Conservation (phyloP, 2,329 filamentous ascomycete genomes). For the Pezizomycotina sp. region DNA sequence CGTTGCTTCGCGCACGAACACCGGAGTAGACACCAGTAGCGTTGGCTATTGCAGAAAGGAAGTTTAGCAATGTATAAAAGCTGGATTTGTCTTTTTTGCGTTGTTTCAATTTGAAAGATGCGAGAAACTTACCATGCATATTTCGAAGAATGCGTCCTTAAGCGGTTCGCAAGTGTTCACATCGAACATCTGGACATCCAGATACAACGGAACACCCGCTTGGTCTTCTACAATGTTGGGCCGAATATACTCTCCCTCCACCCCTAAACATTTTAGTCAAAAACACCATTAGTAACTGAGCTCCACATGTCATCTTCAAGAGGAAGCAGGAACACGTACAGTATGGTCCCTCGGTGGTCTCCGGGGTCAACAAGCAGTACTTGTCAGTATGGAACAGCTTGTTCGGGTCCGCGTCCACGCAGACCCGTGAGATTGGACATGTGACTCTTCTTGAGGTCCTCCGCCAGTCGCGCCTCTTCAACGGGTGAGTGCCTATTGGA, state of each 20-base stretch:
- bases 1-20: slow-evolving; percentile 32
- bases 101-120: not conserved
- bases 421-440: too few species aligned
- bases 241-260: slow-evolving; percentile 39
- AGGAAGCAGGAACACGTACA: slow-evolving; percentile 3
- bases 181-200: slow-evolving; percentile 41
- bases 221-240: slow-evolving; percentile 35
- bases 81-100: slow-evolving; percentile 10
- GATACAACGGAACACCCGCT: slow-evolving; percentile 34
- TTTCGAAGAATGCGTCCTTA: slow-evolving; percentile 35
- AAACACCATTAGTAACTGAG: slow-evolving; percentile 28
- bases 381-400: slow-evolving; percentile 32
- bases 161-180: slow-evolving; percentile 39
- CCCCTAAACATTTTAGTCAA: too few species aligned
- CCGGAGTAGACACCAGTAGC: slow-evolving; percentile 37
- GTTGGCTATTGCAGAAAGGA: slow-evolving; percentile 27
- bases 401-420: slow-evolving; percentile 20
- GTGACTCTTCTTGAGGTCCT: too few species aligned
- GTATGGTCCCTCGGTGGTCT: slow-evolving; percentile 34
- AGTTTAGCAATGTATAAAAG: not conserved
- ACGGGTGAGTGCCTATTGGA: too few species aligned
- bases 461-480: too few species aligned
- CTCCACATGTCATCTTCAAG: slow-evolving; percentile 7
- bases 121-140: slow-evolving; percentile 35
- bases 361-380: slow-evolving; percentile 29